phyloP scores from a whole-genome alignment of 179 eudicot species.

The Silene coronaria region DNA sequence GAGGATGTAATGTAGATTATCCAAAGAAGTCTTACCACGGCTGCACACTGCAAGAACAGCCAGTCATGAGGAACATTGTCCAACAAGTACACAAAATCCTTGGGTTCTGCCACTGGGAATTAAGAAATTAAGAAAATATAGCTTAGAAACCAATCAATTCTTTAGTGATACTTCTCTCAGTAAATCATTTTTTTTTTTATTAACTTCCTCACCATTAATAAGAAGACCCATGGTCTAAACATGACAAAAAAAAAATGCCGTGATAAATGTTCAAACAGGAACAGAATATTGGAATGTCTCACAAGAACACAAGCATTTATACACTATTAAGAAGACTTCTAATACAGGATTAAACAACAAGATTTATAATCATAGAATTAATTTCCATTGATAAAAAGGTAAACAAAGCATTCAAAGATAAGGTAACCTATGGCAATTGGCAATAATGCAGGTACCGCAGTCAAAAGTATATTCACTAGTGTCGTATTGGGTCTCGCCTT shows the following conservation, averaged over 20 bases:
- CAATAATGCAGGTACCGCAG: neutral
- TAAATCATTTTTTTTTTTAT: neutral
- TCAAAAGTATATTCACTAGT: neutral
- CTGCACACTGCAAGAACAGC: slow-evolving; percentile 67
- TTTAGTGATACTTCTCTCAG: neutral
- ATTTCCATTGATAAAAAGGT: neutral
- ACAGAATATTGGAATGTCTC: neutral
- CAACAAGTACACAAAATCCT: slow-evolving; percentile 65
- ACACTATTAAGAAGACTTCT: neutral
- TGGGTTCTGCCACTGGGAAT: slow-evolving; percentile 64
- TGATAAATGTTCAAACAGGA: neutral
- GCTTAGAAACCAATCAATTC: neutral
- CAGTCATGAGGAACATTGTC: slow-evolving; percentile 83
- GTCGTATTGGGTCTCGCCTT: neutral
- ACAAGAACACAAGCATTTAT: neutral
- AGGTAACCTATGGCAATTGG: neutral
- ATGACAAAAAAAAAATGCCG: neutral
- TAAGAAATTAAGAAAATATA: slow-evolving; percentile 9
- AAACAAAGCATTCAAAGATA: neutral
- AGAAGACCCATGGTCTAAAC: neutral
- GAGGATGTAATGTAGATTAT: too few species aligned
- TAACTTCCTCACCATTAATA: neutral
- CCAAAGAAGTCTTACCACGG: neutral
- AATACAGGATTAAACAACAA: neutral
- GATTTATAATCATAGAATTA: neutral